Percentiles rank a stretch among this genome's conserved stretches.
phyloP scores from a whole-genome alignment of 2,329 filamentous ascomycete genomes.

The Ophiostoma quercus region DNA sequence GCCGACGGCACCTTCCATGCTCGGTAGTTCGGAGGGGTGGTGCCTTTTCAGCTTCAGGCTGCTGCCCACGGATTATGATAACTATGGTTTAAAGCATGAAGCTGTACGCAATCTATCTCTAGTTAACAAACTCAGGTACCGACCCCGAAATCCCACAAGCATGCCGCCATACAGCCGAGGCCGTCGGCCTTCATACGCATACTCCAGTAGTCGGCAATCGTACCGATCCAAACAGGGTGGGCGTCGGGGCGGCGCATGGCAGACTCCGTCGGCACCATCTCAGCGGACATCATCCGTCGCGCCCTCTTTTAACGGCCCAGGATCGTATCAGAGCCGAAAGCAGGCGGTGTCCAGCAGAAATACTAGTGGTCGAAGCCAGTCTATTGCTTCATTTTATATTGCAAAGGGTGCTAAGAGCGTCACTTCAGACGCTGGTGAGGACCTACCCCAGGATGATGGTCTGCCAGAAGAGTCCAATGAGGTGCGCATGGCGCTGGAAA shows the following conservation, averaged over 20 bases:
- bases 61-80: neutral
- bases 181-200: neutral
- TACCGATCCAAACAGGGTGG: neutral
- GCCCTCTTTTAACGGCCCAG: neutral
- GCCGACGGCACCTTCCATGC: neutral
- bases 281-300: neutral
- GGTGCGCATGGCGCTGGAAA: constrained; percentile 73
- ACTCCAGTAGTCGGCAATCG: neutral
- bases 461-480: constrained; percentile 43
- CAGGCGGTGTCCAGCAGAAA: neutral
- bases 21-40: neutral
- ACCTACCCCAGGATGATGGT: neutral
- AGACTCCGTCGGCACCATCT: too few relatives aligned
- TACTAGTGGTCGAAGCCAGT: neutral
- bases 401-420: neutral
- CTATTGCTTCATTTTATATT: neutral
- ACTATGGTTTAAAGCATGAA: neutral
- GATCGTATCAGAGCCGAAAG: neutral
- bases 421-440: neutral
- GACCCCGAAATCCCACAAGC: neutral
- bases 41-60: neutral
- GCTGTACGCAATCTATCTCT: neutral
- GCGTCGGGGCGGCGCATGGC: neutral
- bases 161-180: constrained; percentile 3
- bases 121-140: neutral